phyloP scores from a whole-genome alignment of 306 rosid species.

The Citrullus amarus region DNA sequence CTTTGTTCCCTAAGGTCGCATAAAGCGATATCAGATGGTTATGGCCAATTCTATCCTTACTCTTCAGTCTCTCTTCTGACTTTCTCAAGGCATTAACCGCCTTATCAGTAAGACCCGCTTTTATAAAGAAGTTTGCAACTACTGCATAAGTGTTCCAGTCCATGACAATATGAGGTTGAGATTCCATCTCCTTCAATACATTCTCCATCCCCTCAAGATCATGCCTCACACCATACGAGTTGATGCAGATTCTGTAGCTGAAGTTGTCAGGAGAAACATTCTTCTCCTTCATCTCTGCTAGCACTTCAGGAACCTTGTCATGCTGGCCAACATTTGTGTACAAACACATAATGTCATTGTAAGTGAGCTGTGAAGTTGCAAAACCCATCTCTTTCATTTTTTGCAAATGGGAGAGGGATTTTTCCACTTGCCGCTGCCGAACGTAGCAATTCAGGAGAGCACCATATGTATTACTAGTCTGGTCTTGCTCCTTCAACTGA shows the following conservation, averaged over 20 bases:
- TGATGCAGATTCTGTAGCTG: constrained; percentile 77
- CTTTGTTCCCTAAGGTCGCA: constrained; percentile 38
- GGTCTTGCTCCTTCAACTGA: constrained; percentile 39
- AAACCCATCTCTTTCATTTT: constrained; percentile 78
- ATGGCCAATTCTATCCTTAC: constrained; percentile 51
- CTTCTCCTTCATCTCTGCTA: constrained; percentile 62
- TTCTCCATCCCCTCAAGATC: constrained; percentile 49
- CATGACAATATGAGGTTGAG: constrained; percentile 44
- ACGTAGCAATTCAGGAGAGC: constrained; percentile 81
- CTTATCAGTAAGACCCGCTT: constrained; percentile 30
- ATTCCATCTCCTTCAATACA: constrained; percentile 60
- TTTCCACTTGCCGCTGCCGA: constrained; percentile 43
- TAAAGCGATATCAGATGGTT: constrained; percentile 63
- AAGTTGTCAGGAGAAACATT: constrained; percentile 56
- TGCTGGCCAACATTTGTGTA: constrained; percentile 52
- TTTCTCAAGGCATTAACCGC: constrained; percentile 50
- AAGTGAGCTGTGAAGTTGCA: constrained; percentile 44
- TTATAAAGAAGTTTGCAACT: constrained; percentile 48
- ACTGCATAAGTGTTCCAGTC: constrained; percentile 84
- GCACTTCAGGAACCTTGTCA: constrained; percentile 49
- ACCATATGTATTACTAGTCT: constrained; percentile 52
- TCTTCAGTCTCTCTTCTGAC: constrained; percentile 50
- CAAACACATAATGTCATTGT: constrained; percentile 75
- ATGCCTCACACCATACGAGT: constrained; percentile 48
- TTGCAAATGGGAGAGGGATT: constrained; percentile 46